These are phyloP conservation scores for Ogataea pignaliae DNA, from an alignment of 805 yeast species.

Conservation along the genomic window DNA sequence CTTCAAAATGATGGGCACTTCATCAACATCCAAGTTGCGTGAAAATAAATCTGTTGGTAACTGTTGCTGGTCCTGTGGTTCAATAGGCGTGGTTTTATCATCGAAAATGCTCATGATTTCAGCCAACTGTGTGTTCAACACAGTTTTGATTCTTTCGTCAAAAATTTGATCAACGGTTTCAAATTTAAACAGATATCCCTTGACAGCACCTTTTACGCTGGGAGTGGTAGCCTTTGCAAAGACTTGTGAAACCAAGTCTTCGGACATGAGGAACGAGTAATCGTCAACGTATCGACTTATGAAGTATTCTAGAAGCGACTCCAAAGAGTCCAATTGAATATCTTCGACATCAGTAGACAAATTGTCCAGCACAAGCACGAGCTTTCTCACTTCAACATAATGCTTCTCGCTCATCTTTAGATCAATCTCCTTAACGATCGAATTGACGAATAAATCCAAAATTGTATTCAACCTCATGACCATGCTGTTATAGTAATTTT, in stretches of 20 bases:
- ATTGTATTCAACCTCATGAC: conserved; percentile 43
- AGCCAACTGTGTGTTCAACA: conserved; percentile 23
- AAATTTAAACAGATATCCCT: conserved; percentile 24
- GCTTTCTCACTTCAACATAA: conserved; percentile 31
- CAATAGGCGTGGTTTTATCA: not conserved
- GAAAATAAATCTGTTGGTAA: not conserved
- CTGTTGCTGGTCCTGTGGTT: not conserved
- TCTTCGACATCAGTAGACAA: conserved; percentile 24
- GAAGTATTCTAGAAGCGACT: conserved; percentile 31
- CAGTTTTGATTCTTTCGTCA: conserved; percentile 6
- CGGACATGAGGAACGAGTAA: conserved; percentile 23
- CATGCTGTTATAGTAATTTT: conserved; percentile 23
- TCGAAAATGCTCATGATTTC: conserved; percentile 27
- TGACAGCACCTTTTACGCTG: conserved; percentile 24
- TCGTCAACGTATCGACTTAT: conserved; percentile 27
- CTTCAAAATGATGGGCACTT: conserved; percentile 32
- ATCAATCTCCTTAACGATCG: conserved; percentile 66
- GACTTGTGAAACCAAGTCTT: conserved; percentile 16
- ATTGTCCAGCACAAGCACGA: conserved; percentile 23
- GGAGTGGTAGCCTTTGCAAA: conserved; percentile 6
- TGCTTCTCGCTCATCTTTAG: conserved; percentile 46
- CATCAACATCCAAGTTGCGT: conserved; percentile 19
- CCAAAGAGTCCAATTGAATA: conserved; percentile 33
- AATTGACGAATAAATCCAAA: conserved; percentile 66
- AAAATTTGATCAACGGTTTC: conserved; percentile 23